A percentile compares a stretch with the other conserved stretches of the same genome.
phyloP scores from a whole-genome alignment of 1,139 yeast genomes.

The Nakaseomyces bracarensis region DNA sequence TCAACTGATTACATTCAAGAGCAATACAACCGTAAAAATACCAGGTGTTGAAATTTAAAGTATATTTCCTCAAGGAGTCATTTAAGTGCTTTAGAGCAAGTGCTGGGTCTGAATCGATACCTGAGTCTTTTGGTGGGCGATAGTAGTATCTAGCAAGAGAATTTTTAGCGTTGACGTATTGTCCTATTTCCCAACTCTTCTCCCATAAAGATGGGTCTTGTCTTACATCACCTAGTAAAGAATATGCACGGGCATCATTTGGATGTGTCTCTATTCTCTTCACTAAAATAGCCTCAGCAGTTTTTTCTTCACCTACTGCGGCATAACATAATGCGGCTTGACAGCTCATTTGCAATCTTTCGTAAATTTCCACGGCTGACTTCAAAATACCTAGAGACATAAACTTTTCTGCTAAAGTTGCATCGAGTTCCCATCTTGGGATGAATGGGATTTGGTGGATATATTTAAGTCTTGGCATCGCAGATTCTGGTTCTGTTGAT shows the following conservation, averaged over 20 bases:
- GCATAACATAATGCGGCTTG: constrained; percentile 92
- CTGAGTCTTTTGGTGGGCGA: constrained; percentile 52
- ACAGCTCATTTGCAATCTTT: constrained; percentile 63
- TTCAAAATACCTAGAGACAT: constrained; percentile 78
- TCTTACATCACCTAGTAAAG: constrained; percentile 79
- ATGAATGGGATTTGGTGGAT: constrained; percentile 68
- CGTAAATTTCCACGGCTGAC: constrained; percentile 86
- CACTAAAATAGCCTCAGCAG: constrained; percentile 54
- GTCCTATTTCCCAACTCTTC: constrained; percentile 80
- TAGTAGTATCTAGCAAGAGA: constrained; percentile 70
- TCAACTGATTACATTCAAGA: constrained; percentile 62
- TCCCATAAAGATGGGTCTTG: constrained; percentile 73
- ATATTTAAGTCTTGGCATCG: constrained; percentile 50
- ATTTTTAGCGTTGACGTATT: constrained; percentile 77
- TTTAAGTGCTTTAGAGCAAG: constrained; percentile 59
- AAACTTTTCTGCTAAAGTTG: constrained; percentile 75
- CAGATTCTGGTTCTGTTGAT: constrained; percentile 33
- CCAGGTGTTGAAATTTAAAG: constrained; percentile 81
- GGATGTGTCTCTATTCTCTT: constrained; percentile 52
- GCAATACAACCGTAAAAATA: constrained; percentile 90
- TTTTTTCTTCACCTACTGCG: constrained; percentile 64
- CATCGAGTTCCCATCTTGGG: constrained; percentile 84
- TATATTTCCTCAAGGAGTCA: constrained; percentile 66
- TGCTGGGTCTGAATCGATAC: constrained; percentile 44
- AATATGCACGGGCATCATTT: constrained; percentile 73